Conservation (phyloP, 2,329 filamentous ascomycete species). For the Penicillium hesseltinei region DNA sequence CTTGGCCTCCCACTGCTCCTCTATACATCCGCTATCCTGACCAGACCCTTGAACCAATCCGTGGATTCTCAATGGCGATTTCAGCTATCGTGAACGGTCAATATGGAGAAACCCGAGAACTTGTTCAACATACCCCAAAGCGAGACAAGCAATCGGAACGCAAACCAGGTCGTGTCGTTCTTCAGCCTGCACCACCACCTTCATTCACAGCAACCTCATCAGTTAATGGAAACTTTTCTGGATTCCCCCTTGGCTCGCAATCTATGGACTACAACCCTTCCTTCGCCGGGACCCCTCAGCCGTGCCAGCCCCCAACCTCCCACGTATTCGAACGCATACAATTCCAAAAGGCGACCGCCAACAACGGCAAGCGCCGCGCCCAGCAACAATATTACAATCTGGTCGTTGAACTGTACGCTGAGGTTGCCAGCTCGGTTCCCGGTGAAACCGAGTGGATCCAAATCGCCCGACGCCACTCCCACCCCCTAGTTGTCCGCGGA, state of each 20-base stretch:
- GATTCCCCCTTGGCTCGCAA: conserved; percentile 26
- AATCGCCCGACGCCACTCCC: conserved; percentile 69
- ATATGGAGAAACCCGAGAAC: conserved; percentile 71
- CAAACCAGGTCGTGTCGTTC: conserved; percentile 66
- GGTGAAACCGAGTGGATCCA: conserved; percentile 62
- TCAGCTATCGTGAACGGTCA: conserved; percentile 78
- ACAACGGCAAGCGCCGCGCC: conserved; percentile 86
- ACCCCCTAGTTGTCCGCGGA: conserved; percentile 83
- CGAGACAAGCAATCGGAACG: conserved; percentile 81
- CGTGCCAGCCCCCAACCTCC: conserved; percentile 43
- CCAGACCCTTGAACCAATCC: conserved; percentile 57
- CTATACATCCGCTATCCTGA: conserved; percentile 55
- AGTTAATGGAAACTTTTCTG: conserved; percentile 22
- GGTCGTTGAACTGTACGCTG: conserved; percentile 78
- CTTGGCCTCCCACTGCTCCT: conserved; percentile 55
- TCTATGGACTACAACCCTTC: conserved; percentile 36
- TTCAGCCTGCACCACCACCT: conserved; percentile 65
- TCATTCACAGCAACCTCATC: conserved; percentile 32
- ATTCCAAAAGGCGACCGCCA: conserved; percentile 90
- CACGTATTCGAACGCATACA: conserved; percentile 84
- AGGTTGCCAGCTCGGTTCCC: conserved; percentile 52
- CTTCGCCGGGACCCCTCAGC: conserved; percentile 31
- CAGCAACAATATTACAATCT: conserved; percentile 92
- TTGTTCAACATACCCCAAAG: conserved; percentile 90
- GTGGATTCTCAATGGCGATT: conserved; percentile 78